These are phyloP conservation scores for Bryoerythrophyllum caledonicum DNA, from an alignment of 225 moss, liverwort and hornwort species.

Conservation along the genomic window DNA sequence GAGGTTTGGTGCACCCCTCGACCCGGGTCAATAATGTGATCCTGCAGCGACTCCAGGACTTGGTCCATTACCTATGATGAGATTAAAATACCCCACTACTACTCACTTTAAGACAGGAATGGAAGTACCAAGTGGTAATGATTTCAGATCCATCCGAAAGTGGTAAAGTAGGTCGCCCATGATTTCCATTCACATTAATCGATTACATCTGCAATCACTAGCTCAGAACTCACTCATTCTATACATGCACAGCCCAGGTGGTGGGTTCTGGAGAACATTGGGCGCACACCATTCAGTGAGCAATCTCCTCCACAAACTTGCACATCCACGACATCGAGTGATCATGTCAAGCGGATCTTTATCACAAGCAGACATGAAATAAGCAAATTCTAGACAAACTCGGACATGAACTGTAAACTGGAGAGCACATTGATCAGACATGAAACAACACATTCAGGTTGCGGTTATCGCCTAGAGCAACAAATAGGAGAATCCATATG, in stretches of 20 bases:
- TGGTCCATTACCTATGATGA: not conserved
- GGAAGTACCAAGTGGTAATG: not conserved
- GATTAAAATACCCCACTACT: not conserved
- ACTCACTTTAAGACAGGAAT: not conserved
- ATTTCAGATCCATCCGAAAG: not conserved
- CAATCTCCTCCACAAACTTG: not conserved
- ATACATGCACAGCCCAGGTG: not conserved
- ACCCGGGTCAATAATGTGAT: too few species aligned
- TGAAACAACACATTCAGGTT: too few species aligned
- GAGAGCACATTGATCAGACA: too few species aligned
- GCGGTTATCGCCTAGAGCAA: too few species aligned
- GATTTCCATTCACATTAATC: not conserved
- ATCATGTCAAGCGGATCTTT: not conserved
- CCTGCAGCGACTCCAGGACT: constrained; percentile 5
- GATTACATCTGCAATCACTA: not conserved
- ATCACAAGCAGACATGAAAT: not conserved
- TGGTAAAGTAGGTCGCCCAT: not conserved
- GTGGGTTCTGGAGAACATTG: not conserved
- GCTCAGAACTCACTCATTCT: not conserved
- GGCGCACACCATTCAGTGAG: not conserved
- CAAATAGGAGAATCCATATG: too few species aligned
- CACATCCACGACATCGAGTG: not conserved
- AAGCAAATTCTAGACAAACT: too few species aligned
- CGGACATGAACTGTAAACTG: not conserved
- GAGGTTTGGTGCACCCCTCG: too few species aligned